Base-by-base conservation (phyloP, 768 basidiomycete species). In the Coprinopsis cinerea region DNA sequence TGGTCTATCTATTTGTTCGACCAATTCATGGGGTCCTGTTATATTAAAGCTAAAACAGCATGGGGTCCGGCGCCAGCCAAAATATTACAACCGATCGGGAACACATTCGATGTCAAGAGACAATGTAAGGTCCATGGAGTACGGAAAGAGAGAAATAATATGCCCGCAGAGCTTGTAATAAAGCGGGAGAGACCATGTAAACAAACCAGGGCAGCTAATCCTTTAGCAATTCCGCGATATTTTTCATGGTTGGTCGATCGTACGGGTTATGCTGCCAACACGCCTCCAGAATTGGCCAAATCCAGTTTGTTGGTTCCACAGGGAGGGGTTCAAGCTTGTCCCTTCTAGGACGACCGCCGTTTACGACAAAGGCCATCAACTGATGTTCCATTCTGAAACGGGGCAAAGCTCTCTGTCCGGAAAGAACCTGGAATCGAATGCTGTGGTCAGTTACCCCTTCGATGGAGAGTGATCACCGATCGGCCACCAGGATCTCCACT, bases 231-330 rank as follows among this genome's bases (percentile, higher is more conserved):
- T 15, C 30, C 9, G 30, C 7, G 15, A 32, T 32, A 15, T 7
- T 7, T 32, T 32, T 15, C 7, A 32, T 32, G 15, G 9, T 32
- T 7, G 30, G 30, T 15, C 30, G 30, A 7, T 32, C 30, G 9
- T 7, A 15, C 7, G 30, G 30, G 15, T 32, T 15, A 32, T 15
- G 7, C 9, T 15, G 30, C 52, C 52, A 53, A 24, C 52, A 53
- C 25, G 30, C 26, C 39, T 47, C 47, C 18, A 53, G 24, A 18
- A 48, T 32, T 2, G 46, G 39, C 52, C 52, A 53, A 24, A 47
- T 28, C 9, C 15, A 41, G 18, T 20, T 14, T 10, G 24, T 20
- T 22, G 3, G 32, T 28, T 39, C 35, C 44, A n/a, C 14, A 28
- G 7, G 40, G 2, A 40, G 17, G 15, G n/a, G 41, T 32, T 7